Base-by-base conservation (phyloP, 139 green algal genomes). In the Chlamydomonas schloesseri region DNA sequence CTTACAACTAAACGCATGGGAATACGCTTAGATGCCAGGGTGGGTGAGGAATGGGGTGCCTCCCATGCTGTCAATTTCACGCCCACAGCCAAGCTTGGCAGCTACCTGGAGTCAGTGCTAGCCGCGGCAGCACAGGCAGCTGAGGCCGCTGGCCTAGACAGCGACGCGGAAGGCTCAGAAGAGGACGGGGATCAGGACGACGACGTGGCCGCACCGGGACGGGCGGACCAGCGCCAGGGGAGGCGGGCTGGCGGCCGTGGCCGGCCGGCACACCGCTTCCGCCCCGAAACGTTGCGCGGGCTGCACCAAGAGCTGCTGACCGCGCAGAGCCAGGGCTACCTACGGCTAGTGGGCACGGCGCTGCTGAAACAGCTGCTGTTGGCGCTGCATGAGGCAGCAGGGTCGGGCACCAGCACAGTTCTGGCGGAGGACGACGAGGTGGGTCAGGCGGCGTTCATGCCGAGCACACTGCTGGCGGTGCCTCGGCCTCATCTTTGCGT, bases 381-480 rank as follows among this genome's bases (percentile, higher is more conserved):
- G 50, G 67, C 47, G 50, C 68, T 86, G 50, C 0, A 58, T 15
- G 24, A 29, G 50, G n/a, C 34, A 17, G 80, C 68, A 26, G 67
- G 9, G 5, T 0, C 8, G 26, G 80, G 67, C 0, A 23, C 14
- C 0, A 71, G 77, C 50, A 28, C 37, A 33, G 21, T 86, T 5
- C n/a, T 86, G 0, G 3, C 17, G 47, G 68, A 77, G 47, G 67
- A 77, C 28, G 53, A 53, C 4, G 80, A 86, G 67, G 80, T 86
- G 67, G 20, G 79, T 14, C 68, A 18, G 65, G 58, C n/a, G n/a
- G n/a, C n/a, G n/a, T n/a, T n/a, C n/a, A n/a, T n/a, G n/a, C n/a
- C n/a, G n/a, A n/a, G n/a, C n/a, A n/a, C n/a, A n/a, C n/a, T n/a
- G n/a, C n/a, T n/a, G n/a, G n/a, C n/a, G n/a, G n/a, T n/a, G n/a